Conservation (phyloP, 148 eudicot genomes). For the Fagopyrum tataricum region DNA sequence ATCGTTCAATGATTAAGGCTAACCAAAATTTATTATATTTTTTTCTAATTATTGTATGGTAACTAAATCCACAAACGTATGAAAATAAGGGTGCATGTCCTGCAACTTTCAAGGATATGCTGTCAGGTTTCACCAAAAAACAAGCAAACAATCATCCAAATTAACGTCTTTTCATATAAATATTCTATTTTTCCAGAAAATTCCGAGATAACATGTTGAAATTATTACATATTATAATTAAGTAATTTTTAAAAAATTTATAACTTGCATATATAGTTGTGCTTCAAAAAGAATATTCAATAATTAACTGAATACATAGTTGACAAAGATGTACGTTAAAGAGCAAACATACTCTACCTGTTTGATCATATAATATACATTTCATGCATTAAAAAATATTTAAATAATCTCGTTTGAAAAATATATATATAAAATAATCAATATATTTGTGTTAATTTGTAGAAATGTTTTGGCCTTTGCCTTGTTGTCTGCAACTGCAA, state of each 20-base stretch:
- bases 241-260: no score
- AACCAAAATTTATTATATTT: not conserved
- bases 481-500: slow-evolving; percentile 3
- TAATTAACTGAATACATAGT: not conserved
- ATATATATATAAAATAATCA: not conserved
- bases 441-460: not conserved
- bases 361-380: not conserved
- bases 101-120: not conserved
- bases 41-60: not conserved
- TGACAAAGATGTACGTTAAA: not conserved
- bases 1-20: not conserved
- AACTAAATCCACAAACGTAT: not conserved
- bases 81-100: not conserved
- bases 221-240: no score
- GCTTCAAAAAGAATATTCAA: not conserved
- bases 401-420: not conserved
- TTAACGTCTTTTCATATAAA: not conserved
- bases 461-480: not conserved
- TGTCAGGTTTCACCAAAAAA: not conserved
- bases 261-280: not conserved
- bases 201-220: no score
- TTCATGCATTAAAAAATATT: not conserved
- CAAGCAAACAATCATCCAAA: not conserved
- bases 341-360: not conserved
- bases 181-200: not conserved